Conservation (phyloP, 2,329 filamentous ascomycete species). For the Aspergillus fischeri region DNA sequence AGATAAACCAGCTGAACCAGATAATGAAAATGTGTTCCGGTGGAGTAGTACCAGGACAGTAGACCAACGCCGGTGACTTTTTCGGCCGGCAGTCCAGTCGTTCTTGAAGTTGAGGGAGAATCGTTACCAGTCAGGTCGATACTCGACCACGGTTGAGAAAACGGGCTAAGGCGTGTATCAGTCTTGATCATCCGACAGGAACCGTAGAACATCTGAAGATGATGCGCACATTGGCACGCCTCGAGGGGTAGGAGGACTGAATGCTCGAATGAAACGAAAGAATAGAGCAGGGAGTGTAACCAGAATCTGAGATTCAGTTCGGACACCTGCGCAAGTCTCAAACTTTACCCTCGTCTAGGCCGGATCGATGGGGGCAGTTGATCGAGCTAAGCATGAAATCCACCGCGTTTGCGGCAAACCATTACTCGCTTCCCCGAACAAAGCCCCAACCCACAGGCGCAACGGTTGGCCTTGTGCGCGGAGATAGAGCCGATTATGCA, state of each 20-base stretch:
- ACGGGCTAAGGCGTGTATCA: slow-evolving; percentile 23
- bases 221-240: slow-evolving; percentile 31
- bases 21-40: slow-evolving; percentile 8
- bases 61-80: slow-evolving; percentile 15
- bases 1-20: slow-evolving; percentile 14
- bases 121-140: slow-evolving; percentile 10
- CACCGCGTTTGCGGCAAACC: slow-evolving; percentile 25
- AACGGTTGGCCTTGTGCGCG: slow-evolving; percentile 23
- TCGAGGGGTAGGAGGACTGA: background rate
- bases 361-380: slow-evolving; percentile 16
- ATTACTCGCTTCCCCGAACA: slow-evolving; percentile 20
- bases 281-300: slow-evolving; percentile 8
- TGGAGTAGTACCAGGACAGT: slow-evolving; percentile 21
- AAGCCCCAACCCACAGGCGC: slow-evolving; percentile 19
- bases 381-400: slow-evolving; percentile 23
- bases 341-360: slow-evolving; percentile 19
- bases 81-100: slow-evolving; percentile 17
- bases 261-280: background rate
- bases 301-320: slow-evolving; percentile 13
- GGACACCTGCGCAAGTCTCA: slow-evolving; percentile 23
- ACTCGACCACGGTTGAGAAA: slow-evolving; percentile 30
- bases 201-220: slow-evolving; percentile 22
- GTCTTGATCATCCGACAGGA: slow-evolving; percentile 29
- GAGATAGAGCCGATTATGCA: slow-evolving; percentile 34
- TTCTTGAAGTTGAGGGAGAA: slow-evolving; percentile 2